Base-by-base conservation (phyloP, 495 filamentous ascomycete genomes). In the Aspergillus indologenus region DNA sequence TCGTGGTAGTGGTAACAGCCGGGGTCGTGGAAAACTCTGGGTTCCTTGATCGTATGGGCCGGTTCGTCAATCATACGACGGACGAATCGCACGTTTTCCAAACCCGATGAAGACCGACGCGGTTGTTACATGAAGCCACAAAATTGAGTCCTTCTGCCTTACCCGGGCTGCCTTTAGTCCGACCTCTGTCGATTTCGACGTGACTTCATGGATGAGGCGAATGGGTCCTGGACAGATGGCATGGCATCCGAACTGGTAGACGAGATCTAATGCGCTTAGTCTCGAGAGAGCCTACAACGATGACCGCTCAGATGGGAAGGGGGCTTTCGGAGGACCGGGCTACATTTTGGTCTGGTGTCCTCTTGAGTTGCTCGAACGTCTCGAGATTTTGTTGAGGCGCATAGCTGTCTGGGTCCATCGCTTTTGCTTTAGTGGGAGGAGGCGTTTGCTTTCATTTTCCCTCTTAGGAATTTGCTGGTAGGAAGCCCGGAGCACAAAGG, bases 21-120 rank as follows among this genome's bases (percentile, higher is more conserved):
- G 76, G 57, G 76, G 76, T 20, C 74, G 72, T 45, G 81, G 81
- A 26, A 81, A 82, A 61, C 70, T 83, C 23, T 83, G 81, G 81
- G 77, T 81, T 75, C 79, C 79, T 75, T 81, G 75, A 77, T 61
- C 45, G 49, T 17, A 63, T 45, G 59, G 44, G 51, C 45, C 45
- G 58, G 61, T 66, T 64, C 66, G 64, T 60, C 62, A 63, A 66
- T 64, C 57, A 43, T 50, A 53, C 61, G 54, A 66, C 68, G 59
- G 53, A 67, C 65, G 68, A 66, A 65, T 61, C 57, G 44, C 62
- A 54, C 54, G n/a, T 48, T 63, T 63, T 47, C 46, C 19, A 66
- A 53, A 44, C 51, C 40, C 31, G 20, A 58, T 40, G 52, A 55
- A 59, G 62, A 67, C 61, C 65, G 59, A 46, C 26, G 49, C 53